phyloP scores from a whole-genome alignment of 495 filamentous ascomycete species.

The Glarea lozoyensis region DNA sequence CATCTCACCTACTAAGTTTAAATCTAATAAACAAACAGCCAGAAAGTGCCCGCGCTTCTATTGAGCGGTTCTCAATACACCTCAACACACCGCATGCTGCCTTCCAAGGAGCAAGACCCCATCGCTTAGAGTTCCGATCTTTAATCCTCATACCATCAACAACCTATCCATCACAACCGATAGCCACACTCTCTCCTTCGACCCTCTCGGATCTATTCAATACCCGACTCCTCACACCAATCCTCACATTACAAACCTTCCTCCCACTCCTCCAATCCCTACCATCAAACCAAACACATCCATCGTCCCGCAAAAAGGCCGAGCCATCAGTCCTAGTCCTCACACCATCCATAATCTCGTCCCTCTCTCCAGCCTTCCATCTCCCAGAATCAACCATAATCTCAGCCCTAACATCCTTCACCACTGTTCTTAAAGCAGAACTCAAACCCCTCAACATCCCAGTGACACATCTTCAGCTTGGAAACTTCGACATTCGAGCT shows the following conservation, averaged over 20 bases:
- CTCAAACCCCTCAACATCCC: slow-evolving; percentile 60
- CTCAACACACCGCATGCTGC: slow-evolving; percentile 65
- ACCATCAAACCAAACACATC: slow-evolving; percentile 26
- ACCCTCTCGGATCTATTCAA: slow-evolving; percentile 85
- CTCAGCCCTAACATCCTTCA: slow-evolving; percentile 73
- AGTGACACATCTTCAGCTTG: slow-evolving; percentile 77
- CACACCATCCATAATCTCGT: slow-evolving; percentile 76
- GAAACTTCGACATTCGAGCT: slow-evolving; percentile 63
- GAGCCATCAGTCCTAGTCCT: slow-evolving; percentile 64
- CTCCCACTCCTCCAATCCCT: slow-evolving; percentile 62
- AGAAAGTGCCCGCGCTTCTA: slow-evolving; percentile 41
- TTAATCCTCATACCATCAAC: slow-evolving; percentile 69
- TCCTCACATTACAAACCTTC: slow-evolving; percentile 79
- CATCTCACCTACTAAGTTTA: not conserved
- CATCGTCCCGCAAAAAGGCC: slow-evolving; percentile 28
- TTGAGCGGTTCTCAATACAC: slow-evolving; percentile 57
- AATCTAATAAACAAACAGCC: slow-evolving; percentile 27
- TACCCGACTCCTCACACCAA: slow-evolving; percentile 83
- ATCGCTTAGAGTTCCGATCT: slow-evolving; percentile 65
- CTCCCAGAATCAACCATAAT: slow-evolving; percentile 71
- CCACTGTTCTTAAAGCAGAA: slow-evolving; percentile 65
- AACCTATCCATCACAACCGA: slow-evolving; percentile 62
- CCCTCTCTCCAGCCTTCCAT: slow-evolving; percentile 75
- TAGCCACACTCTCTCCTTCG: slow-evolving; percentile 73
- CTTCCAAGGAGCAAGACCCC: slow-evolving; percentile 59